Evolutionary conservation across 139 green algal species (phyloP), one percentile per base, ranked within the genome.

Genomic region (Deuterostichococcus epilithicus): DNA sequence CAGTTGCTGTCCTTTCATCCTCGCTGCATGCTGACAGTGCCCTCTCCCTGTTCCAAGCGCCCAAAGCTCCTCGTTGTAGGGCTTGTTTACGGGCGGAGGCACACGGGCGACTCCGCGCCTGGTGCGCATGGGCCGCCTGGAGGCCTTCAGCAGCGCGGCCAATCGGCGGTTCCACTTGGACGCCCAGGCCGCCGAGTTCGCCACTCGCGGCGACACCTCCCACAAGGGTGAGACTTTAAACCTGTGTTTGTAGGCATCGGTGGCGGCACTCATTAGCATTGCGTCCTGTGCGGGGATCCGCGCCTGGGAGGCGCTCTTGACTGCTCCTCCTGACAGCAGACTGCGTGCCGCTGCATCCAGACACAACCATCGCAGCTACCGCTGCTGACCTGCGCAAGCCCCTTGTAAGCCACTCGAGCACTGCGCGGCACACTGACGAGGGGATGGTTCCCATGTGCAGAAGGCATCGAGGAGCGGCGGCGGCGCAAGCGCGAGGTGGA

Each of bases 41-140:
- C 6, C 59, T 30, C 10, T n/a, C 10, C 59, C 59, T 4, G 26
- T 18, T 30, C 26, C 4, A 20, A 67, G 26, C 23, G 26, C 59
- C 18, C 45, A 60, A 18, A 26, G 45, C 13, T 60, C 45, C 45
- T 60, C 15, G 63, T 5, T 35, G 63, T 28, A 69, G 63, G 63
- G 63, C 30, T 3, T 69, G 28, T 69, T 38, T 20, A 78, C 36
- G 66, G 78, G 60, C 1, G 4, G 1, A 30, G 59, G n/a, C 78
- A 71, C 23, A 39, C 65, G 22, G 71, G 39, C 30, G 42, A 63
- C 23, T 28, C 74, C 79, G 25, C 44, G 28, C 1, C 73, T 89
- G 67, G 78, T 89, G 75, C 75, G 85, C 8, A 78, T 84, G 63
- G 80, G 83, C 77, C 70, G 80, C 73, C 20, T 81, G 85, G 78